These are phyloP conservation scores for Jacaranda copaia DNA, from an alignment of 257 asterid species.

Conservation along the genomic window DNA sequence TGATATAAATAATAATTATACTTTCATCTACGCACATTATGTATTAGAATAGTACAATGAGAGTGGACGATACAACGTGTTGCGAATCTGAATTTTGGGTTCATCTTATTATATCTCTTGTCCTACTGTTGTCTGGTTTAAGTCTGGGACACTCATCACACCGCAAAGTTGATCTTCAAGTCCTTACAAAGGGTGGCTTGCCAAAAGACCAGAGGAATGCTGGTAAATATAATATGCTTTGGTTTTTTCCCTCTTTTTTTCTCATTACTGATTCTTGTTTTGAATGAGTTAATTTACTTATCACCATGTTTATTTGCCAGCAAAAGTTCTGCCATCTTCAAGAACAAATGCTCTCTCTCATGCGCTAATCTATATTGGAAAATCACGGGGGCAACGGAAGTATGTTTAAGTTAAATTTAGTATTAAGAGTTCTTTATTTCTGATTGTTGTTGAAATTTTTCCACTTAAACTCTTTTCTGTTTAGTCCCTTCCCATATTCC, in stretches of 20 bases:
- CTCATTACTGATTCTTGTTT: constrained; percentile 16
- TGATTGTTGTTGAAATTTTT: not conserved
- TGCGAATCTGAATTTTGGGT: constrained; percentile 40
- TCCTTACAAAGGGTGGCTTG: constrained; percentile 47
- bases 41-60: constrained; percentile 22
- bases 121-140: constrained; percentile 47
- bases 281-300: not conserved
- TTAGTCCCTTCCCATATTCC: constrained; percentile 50
- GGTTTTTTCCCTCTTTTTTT: not conserved
- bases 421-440: not conserved
- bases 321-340: constrained; percentile 48
- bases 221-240: constrained; percentile 29
- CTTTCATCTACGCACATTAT: not conserved
- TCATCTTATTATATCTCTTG: constrained; percentile 24
- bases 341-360: constrained; percentile 49
- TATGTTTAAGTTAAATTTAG: constrained; percentile 6
- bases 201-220: constrained; percentile 47
- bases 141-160: constrained; percentile 48
- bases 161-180: constrained; percentile 53
- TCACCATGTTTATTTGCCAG: constrained; percentile 32
- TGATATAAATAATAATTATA: not conserved
- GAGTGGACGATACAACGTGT: constrained; percentile 32
- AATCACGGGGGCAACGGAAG: constrained; percentile 52
- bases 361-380: constrained; percentile 49
- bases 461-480: not conserved